These are phyloP conservation scores for Gossypium anomalum DNA, from an alignment of 345 rosid species.

Conservation along the genomic window DNA sequence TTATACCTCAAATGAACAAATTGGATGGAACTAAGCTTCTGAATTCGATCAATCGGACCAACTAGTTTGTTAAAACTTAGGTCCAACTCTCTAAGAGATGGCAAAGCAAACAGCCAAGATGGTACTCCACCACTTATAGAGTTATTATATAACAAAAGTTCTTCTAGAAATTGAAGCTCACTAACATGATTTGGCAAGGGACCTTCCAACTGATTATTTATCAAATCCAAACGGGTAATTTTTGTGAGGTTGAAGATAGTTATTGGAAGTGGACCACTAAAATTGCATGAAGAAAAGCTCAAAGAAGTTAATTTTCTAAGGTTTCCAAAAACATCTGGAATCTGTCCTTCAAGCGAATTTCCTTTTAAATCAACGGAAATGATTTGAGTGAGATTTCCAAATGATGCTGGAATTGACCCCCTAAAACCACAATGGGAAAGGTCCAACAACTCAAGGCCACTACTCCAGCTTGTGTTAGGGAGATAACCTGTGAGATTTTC, in stretches of 20 bases:
- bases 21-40: not conserved
- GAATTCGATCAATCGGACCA: not conserved
- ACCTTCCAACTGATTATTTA: not conserved
- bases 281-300: not conserved
- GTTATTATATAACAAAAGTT: rapidly evolving
- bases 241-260: not conserved
- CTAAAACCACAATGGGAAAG: not conserved
- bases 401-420: not conserved
- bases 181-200: not conserved
- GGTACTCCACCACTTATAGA: no score
- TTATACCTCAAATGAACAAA: not conserved
- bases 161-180: not conserved
- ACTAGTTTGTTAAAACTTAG: not conserved
- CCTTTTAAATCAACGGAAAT: not conserved
- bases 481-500: not conserved
- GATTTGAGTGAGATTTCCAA: not conserved
- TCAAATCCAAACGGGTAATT: not conserved
- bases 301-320: not conserved
- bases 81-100: not conserved
- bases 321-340: not conserved
- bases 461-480: not conserved
- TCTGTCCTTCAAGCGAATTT: not conserved
- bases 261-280: not conserved
- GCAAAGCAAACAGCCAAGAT: not conserved
- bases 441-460: not conserved